Conservation (phyloP, 2,329 filamentous ascomycete genomes). For the Dothideomycetes sp. region DNA sequence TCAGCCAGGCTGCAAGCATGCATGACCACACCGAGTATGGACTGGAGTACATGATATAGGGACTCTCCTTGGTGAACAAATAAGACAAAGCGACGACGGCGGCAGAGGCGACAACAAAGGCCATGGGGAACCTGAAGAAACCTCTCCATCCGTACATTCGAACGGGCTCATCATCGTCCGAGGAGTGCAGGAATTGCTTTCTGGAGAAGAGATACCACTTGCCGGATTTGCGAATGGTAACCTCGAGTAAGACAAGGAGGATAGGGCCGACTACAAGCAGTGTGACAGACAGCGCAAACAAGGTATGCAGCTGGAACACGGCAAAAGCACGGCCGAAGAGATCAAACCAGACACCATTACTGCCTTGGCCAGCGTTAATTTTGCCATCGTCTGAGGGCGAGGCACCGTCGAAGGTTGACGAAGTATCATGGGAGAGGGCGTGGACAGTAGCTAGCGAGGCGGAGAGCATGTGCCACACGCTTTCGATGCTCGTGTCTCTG, state of each 20-base stretch:
- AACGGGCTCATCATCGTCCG: slow-evolving; percentile 49
- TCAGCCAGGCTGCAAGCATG: slow-evolving; percentile 69
- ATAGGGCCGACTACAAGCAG: slow-evolving; percentile 72
- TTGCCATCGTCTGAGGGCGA: slow-evolving; percentile 47
- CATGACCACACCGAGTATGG: slow-evolving; percentile 69
- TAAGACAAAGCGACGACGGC: slow-evolving; percentile 64
- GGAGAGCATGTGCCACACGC: slow-evolving; percentile 92
- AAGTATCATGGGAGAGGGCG: slow-evolving; percentile 57
- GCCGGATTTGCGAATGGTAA: slow-evolving; percentile 57
- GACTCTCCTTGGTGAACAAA: slow-evolving; percentile 72
- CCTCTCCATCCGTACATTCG: slow-evolving; percentile 65
- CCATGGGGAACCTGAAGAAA: slow-evolving; percentile 72
- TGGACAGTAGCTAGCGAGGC: slow-evolving; percentile 65
- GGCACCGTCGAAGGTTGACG: slow-evolving; percentile 52
- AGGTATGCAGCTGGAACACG: slow-evolving; percentile 65
- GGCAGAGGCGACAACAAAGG: slow-evolving; percentile 55
- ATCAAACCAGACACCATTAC: slow-evolving; percentile 82
- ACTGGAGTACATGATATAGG: slow-evolving; percentile 82
- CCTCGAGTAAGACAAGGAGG: slow-evolving; percentile 56
- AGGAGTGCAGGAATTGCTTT: slow-evolving; percentile 48
- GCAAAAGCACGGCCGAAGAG: slow-evolving; percentile 72
- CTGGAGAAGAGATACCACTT: slow-evolving; percentile 84
- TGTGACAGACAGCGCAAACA: slow-evolving; percentile 81
- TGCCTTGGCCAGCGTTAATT: slow-evolving; percentile 49
- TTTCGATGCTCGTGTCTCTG: slow-evolving; percentile 59